A percentile compares a stretch with the other conserved stretches of the same genome.
These are phyloP conservation scores for Pseudogymnoascus sp. DNA, from an alignment of 2,329 filamentous ascomycete genomes.

Conservation along the genomic window DNA sequence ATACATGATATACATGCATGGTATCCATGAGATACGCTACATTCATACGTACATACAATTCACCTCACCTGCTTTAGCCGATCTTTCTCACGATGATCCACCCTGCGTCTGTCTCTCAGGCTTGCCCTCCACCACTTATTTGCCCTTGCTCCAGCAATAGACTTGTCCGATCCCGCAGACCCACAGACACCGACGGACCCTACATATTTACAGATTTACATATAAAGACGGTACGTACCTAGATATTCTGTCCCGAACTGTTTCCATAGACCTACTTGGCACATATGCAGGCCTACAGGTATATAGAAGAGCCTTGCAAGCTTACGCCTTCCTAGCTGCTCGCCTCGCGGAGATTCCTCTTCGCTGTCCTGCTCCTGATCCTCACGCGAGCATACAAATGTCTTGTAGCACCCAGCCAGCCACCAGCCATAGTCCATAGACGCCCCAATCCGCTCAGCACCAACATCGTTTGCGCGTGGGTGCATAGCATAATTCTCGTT, in stretches of 20 bases:
- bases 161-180: not conserved
- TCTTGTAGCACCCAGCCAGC: not conserved
- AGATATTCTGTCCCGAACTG: not conserved
- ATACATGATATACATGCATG: slow-evolving; percentile 1
- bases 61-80: not conserved
- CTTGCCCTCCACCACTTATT: not conserved
- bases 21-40: not conserved
- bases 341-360: not conserved
- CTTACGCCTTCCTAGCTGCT: not conserved
- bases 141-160: not conserved
- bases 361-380: not conserved
- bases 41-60: not conserved
- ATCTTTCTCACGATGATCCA: slow-evolving; percentile 1
- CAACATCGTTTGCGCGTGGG: not conserved
- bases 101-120: not conserved
- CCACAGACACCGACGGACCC: not conserved
- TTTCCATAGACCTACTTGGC: slow-evolving; percentile 2
- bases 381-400: slow-evolving; percentile 3
- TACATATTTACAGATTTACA: slow-evolving; percentile 5
- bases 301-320: not conserved
- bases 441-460: not conserved
- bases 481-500: not conserved
- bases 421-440: not conserved
- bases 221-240: slow-evolving; percentile 1
- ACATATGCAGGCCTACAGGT: slow-evolving; percentile 3